phyloP scores from a whole-genome alignment of 306 rosid species.

The Fagus crenata region DNA sequence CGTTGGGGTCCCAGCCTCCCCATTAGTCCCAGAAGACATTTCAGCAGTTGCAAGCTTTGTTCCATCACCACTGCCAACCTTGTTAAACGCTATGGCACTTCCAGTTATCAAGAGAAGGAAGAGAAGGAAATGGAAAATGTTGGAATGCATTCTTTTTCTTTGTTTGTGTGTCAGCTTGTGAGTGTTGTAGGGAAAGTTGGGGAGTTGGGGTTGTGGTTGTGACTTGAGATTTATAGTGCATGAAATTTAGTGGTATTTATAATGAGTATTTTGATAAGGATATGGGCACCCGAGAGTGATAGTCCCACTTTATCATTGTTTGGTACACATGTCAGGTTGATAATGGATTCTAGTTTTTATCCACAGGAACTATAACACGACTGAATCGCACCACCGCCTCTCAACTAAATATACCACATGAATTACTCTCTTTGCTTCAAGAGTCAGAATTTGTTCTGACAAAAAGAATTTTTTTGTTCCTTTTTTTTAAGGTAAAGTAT shows the following conservation, averaged over 20 bases:
- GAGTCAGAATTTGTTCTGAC: background rate
- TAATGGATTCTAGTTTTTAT: background rate
- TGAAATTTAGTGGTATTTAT: conserved; percentile 42
- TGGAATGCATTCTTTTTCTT: conserved; percentile 34
- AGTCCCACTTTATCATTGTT: conserved; percentile 13
- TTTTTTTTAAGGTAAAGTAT: too few relatives aligned
- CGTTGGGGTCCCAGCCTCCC: conserved; percentile 39
- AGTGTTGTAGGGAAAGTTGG: background rate
- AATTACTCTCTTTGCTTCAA: background rate
- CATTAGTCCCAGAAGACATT: conserved; percentile 35
- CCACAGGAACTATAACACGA: conserved; percentile 11
- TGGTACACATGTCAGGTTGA: conserved; percentile 4
- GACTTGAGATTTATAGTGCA: conserved; percentile 20
- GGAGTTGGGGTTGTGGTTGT: background rate
- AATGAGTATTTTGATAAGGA: conserved; percentile 28
- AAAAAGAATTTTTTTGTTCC: too few relatives aligned
- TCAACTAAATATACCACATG: conserved; percentile 16
- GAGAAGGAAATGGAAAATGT: conserved; percentile 24
- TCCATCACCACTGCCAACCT: conserved; percentile 4
- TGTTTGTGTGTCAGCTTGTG: background rate
- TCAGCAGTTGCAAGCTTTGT: conserved; percentile 29
- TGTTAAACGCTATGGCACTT: conserved; percentile 12
- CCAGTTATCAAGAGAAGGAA: conserved; percentile 36
- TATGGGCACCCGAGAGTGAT: conserved; percentile 31
- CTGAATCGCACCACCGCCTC: conserved; percentile 47